Evolutionary conservation across 495 filamentous ascomycete genomes (phyloP).

Genomic region (Aspergillus sclerotiicarbonarius): DNA sequence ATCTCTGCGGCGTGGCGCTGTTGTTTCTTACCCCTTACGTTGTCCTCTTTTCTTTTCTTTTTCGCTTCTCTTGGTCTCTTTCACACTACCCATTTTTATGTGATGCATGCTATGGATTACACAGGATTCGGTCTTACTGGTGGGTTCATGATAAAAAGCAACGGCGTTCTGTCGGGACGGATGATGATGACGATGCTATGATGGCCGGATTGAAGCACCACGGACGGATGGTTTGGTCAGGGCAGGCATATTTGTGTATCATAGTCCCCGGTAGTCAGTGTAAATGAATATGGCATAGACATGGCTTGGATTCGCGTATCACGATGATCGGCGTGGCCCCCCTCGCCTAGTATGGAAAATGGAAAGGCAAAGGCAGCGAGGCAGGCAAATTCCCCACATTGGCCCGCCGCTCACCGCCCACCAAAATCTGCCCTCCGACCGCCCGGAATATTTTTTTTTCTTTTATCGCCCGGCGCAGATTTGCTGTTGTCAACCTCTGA

Average conservation of each 20-base stretch:
- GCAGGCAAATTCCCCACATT: background rate
- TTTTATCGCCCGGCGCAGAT: slow-evolving; percentile 2
- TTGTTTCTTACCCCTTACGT: slow-evolving; percentile 8
- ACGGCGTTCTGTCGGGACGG: slow-evolving; percentile 29
- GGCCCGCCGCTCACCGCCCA: slow-evolving; percentile 20
- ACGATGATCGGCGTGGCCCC: background rate
- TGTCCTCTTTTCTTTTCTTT: slow-evolving; percentile 14
- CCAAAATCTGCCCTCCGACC: slow-evolving; percentile 30
- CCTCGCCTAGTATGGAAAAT: too few relatives aligned
- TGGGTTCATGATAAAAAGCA: slow-evolving; percentile 26
- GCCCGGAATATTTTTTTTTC: slow-evolving; percentile 26
- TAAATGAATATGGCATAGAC: slow-evolving; percentile 19
- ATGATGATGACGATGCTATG: slow-evolving; percentile 19
- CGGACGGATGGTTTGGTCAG: slow-evolving; percentile 19
- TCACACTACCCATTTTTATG: slow-evolving; percentile 24
- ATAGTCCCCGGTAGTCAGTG: slow-evolving; percentile 28
- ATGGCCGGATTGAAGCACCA: slow-evolving; percentile 12
- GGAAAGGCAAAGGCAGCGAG: too few relatives aligned
- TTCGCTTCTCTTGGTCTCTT: slow-evolving; percentile 23
- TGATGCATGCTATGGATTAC: slow-evolving; percentile 20
- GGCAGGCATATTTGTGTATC: slow-evolving; percentile 26
- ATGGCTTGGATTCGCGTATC: background rate
- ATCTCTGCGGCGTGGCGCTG: slow-evolving; percentile 25
- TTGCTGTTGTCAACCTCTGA: slow-evolving; percentile 9
- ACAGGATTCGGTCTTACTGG: slow-evolving; percentile 22